Percentiles rank a stretch among this genome's conserved stretches.
phyloP scores from a whole-genome alignment of 768 basidiomycete species.

The Solioccasus polychromus region DNA sequence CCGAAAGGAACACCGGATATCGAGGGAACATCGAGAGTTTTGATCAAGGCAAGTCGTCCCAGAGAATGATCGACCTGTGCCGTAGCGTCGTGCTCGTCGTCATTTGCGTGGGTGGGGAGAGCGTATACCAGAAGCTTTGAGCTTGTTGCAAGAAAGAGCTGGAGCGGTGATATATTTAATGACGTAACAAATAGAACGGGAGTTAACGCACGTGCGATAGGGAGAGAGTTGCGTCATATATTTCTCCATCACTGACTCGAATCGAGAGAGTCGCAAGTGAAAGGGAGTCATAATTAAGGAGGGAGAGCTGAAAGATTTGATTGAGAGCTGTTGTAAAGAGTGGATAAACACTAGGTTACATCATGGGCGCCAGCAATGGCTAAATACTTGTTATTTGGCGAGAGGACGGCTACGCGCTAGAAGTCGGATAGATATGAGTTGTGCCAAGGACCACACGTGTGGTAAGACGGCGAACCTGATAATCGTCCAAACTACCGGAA shows the following conservation, averaged over 20 bases:
- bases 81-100: background rate
- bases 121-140: slow-evolving; percentile 61
- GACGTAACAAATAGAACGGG: background rate
- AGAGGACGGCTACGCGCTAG: slow-evolving; percentile 84
- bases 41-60: slow-evolving; percentile 40
- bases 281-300: slow-evolving; percentile 66
- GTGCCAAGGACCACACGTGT: no score
- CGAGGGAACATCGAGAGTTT: slow-evolving; percentile 53
- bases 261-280: slow-evolving; percentile 46
- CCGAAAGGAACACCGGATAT: slow-evolving; percentile 43
- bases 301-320: slow-evolving; percentile 44
- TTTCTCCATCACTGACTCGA: slow-evolving; percentile 62
- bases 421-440: slow-evolving; percentile 7
- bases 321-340: slow-evolving; percentile 12
- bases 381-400: slow-evolving; percentile 61
- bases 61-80: slow-evolving; percentile 2
- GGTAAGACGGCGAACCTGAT: slow-evolving; percentile 61
- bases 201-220: slow-evolving; percentile 48
- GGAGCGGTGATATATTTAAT: background rate
- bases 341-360: slow-evolving; percentile 40
- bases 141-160: slow-evolving; percentile 71
- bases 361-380: slow-evolving; percentile 72
- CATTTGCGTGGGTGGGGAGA: slow-evolving; percentile 37
- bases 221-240: slow-evolving; percentile 85
- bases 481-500: slow-evolving; percentile 66